These are phyloP conservation scores for Arabis alpina DNA, from an alignment of 345 rosid species.

Conservation along the genomic window DNA sequence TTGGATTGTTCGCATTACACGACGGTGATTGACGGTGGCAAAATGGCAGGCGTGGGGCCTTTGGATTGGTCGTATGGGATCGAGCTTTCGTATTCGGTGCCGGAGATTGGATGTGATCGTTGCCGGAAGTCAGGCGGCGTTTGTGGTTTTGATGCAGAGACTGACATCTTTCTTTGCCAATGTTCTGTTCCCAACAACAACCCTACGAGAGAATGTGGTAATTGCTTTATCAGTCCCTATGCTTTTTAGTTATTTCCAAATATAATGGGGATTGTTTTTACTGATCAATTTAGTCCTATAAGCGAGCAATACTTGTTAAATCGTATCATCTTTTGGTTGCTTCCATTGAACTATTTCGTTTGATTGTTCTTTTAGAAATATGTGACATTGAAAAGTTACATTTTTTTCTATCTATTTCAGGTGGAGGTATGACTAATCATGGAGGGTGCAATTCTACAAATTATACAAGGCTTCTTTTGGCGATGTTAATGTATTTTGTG, in stretches of 20 bases:
- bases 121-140: constrained; percentile 77
- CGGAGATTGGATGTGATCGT: constrained; percentile 74
- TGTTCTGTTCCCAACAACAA: constrained; percentile 62
- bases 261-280: neutral
- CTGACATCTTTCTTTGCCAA: constrained; percentile 65
- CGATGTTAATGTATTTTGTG: constrained; percentile 25
- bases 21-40: constrained; percentile 53
- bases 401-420: neutral
- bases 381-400: neutral
- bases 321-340: neutral
- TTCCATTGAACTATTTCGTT: neutral
- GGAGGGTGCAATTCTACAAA: constrained; percentile 18
- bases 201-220: constrained; percentile 83
- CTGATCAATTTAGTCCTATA: constrained; percentile 1
- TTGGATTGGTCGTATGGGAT: constrained; percentile 91
- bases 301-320: neutral
- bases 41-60: constrained; percentile 61
- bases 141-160: constrained; percentile 84
- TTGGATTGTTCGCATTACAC: constrained; percentile 89
- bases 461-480: constrained; percentile 1
- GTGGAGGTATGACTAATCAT: constrained; percentile 32
- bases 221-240: constrained; percentile 19
- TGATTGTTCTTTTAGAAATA: neutral
- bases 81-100: constrained; percentile 60
- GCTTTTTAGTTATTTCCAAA: neutral